Evolutionary conservation across 495 filamentous ascomycete species (phyloP).

Genomic region (Penicillium canariense): DNA sequence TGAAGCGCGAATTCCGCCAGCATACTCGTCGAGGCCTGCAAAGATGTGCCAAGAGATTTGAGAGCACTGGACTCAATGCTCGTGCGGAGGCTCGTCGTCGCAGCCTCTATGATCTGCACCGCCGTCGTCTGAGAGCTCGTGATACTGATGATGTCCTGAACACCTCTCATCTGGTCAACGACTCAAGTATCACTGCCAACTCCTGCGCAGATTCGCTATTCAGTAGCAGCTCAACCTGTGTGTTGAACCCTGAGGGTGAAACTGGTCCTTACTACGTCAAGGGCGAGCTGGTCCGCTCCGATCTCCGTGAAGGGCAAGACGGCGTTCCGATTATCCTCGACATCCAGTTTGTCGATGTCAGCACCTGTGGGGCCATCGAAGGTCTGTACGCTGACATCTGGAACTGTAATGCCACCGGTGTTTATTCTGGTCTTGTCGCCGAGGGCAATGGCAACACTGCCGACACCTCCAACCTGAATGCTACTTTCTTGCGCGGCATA

Average conservation of each 20-base stretch:
- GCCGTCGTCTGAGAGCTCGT: conserved; percentile 5
- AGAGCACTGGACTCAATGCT: conserved; percentile 8
- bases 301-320: conserved; percentile 39
- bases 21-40: conserved; percentile 6
- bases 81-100: conserved; percentile 17
- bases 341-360: conserved; percentile 49
- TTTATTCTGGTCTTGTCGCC: conserved; percentile 27
- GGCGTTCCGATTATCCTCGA: conserved; percentile 51
- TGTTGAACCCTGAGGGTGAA: conserved; percentile 14
- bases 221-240: conserved; percentile 2
- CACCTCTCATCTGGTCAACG: conserved; percentile 1
- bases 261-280: conserved; percentile 15
- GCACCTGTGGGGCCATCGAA: conserved; percentile 43
- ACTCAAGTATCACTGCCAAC: conserved; percentile 1
- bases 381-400: conserved; percentile 49
- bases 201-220: conserved; percentile 1
- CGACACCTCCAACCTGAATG: conserved; percentile 35
- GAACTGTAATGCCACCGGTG: conserved; percentile 50
- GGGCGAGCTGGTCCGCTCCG: conserved; percentile 45
- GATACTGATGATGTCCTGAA: not conserved
- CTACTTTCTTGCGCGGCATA: conserved; percentile 45
- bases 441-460: not conserved
- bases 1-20: not conserved
- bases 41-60: conserved; percentile 10
- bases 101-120: conserved; percentile 7